Evolutionary conservation across 1,284 basidiomycete species (phyloP).

Genomic region (Ustilago tritici): DNA sequence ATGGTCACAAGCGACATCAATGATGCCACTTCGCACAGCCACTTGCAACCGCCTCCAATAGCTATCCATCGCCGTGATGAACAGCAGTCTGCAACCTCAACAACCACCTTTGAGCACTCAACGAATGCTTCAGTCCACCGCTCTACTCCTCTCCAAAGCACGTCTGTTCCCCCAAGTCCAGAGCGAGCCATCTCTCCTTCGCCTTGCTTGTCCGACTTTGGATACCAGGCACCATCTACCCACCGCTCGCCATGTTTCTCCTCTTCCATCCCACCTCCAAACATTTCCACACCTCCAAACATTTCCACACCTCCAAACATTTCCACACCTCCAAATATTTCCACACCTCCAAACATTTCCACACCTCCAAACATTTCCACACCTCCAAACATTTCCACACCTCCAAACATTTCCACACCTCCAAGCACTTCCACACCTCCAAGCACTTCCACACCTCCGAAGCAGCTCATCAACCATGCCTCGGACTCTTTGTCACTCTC

Average conservation of each 20-base stretch:
- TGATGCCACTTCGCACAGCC: conserved; percentile 6
- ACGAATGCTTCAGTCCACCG: neutral
- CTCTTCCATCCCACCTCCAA: neutral
- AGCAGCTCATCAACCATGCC: neutral
- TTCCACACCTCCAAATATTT: neutral
- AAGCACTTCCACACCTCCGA: neutral
- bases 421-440: neutral
- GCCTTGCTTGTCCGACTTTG: conserved; percentile 29
- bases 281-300: neutral
- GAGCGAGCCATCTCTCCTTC: conserved; percentile 36
- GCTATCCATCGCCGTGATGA: conserved; percentile 7
- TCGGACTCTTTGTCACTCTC: neutral
- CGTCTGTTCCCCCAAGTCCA: conserved; percentile 21
- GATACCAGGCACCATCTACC: conserved; percentile 16
- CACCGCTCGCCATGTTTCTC: conserved; percentile 14
- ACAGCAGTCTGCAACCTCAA: neutral
- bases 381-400: too few species aligned
- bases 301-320: neutral
- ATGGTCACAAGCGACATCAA: conserved; percentile 4
- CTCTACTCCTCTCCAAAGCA: conserved; percentile 22
- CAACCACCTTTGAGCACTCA: neutral
- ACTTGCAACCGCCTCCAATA: conserved; percentile 14
- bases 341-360: neutral
- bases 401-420: neutral
- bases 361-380: neutral